Percentiles rank a stretch among this genome's conserved stretches.
These are phyloP conservation scores for Saccharomyces hybrid DNA, from an alignment of 1,139 yeast species.

Conservation along the genomic window DNA sequence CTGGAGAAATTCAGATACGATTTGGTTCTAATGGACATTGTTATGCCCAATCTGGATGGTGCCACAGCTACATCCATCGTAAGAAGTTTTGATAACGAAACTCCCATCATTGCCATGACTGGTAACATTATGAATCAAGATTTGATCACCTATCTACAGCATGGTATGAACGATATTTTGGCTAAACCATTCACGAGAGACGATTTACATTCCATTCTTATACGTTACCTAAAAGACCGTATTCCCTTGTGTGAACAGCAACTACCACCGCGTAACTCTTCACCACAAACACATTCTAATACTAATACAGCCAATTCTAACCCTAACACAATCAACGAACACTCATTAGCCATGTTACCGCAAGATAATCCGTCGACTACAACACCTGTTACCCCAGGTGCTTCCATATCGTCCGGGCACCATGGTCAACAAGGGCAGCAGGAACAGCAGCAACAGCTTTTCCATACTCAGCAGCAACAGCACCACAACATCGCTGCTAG, in stretches of 20 bases:
- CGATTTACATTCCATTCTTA: slow-evolving; percentile 66
- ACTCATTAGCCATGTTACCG: not conserved
- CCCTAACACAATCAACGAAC: slow-evolving; percentile 1
- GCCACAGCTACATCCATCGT: slow-evolving; percentile 87
- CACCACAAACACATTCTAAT: not conserved
- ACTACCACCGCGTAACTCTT: slow-evolving; percentile 5
- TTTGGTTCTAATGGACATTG: slow-evolving; percentile 84
- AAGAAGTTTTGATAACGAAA: slow-evolving; percentile 69
- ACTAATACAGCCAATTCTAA: slow-evolving; percentile 2
- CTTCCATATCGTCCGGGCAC: not conserved
- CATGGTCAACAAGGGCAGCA: slow-evolving; percentile 1
- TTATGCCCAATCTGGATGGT: slow-evolving; percentile 92
- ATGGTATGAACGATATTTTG: slow-evolving; percentile 86
- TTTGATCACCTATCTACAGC: slow-evolving; percentile 69
- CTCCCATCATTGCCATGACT: slow-evolving; percentile 93
- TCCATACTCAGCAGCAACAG: slow-evolving; percentile 3
- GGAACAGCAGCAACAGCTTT: not conserved
- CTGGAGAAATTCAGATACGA: slow-evolving; percentile 73
- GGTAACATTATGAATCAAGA: slow-evolving; percentile 80
- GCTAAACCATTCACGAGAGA: slow-evolving; percentile 90
- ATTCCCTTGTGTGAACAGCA: slow-evolving; percentile 32
- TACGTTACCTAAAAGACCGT: slow-evolving; percentile 50
- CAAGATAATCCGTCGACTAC: not conserved
- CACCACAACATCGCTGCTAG: slow-evolving; percentile 2
- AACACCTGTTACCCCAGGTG: not conserved